Percentiles rank a stretch among this genome's conserved stretches.
phyloP scores from a whole-genome alignment of 352 stramenopile genomes.

The Pythium graminicola region DNA sequence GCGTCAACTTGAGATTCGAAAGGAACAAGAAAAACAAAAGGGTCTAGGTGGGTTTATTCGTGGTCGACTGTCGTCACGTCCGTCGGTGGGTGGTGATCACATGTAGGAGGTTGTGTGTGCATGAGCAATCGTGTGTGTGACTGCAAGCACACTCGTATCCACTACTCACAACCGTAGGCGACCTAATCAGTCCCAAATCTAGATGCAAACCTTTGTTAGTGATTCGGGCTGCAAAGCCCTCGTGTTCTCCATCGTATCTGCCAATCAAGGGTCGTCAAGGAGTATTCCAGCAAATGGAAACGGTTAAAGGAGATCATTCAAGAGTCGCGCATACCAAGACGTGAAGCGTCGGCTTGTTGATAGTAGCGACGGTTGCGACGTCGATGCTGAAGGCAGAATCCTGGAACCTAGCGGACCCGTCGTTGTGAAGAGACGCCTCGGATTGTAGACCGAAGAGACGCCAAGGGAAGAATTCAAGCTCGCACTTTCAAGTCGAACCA shows the following conservation, averaged over 20 bases:
- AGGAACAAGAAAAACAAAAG: conserved; percentile 75
- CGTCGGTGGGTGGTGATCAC: conserved; percentile 23
- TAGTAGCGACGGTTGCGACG: background rate
- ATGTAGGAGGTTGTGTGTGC: conserved; percentile 11
- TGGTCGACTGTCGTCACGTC: conserved; percentile 60
- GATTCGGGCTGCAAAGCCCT: conserved; percentile 7
- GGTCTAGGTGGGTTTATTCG: conserved; percentile 72
- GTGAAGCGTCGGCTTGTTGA: conserved; percentile 5
- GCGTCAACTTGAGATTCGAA: conserved; percentile 72
- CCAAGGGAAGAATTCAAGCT: background rate
- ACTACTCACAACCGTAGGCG: no score
- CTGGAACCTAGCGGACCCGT: background rate
- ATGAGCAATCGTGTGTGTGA: no score
- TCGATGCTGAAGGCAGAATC: no score
- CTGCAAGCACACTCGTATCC: no score
- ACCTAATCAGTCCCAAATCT: conserved; percentile 1
- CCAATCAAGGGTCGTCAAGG: background rate
- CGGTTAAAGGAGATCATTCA: conserved; percentile 2
- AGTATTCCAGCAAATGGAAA: conserved; percentile 2
- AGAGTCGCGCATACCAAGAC: conserved; percentile 8
- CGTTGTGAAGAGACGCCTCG: conserved; percentile 17
- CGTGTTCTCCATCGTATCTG: background rate
- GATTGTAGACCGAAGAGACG: conserved; percentile 11
- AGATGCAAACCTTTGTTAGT: conserved; percentile 15
- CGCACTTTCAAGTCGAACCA: background rate